These are phyloP conservation scores for Coemansia sp. DNA, from an alignment of 371 early-diverging fungal species.

Conservation along the genomic window DNA sequence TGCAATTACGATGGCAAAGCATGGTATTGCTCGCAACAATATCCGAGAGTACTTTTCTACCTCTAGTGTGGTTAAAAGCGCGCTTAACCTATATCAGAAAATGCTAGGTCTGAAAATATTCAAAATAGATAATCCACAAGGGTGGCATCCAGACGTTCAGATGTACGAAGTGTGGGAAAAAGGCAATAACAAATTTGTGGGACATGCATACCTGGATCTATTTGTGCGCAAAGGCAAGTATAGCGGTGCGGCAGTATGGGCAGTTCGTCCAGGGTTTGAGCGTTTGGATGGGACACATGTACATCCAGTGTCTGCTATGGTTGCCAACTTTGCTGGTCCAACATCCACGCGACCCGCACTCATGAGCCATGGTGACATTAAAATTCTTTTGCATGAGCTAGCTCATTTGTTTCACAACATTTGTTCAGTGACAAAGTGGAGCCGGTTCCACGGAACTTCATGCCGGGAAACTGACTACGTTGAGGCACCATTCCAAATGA, in stretches of 20 bases:
- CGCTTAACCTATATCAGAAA: background rate
- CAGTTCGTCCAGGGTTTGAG: constrained; percentile 58
- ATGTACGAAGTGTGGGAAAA: constrained; percentile 61
- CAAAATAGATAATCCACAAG: background rate
- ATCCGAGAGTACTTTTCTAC: constrained; percentile 64
- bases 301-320: constrained; percentile 66
- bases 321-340: constrained; percentile 63
- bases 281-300: constrained; percentile 32
- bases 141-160: constrained; percentile 59
- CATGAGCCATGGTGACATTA: constrained; percentile 72
- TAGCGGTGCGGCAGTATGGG: constrained; percentile 57
- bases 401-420: constrained; percentile 79
- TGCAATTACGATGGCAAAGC: constrained; percentile 59
- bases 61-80: background rate
- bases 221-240: constrained; percentile 68
- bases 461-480: constrained; percentile 73
- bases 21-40: constrained; percentile 64
- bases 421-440: constrained; percentile 62
- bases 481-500: constrained; percentile 54
- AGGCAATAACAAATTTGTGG: constrained; percentile 51
- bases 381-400: constrained; percentile 66
- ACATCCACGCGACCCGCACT: constrained; percentile 64
- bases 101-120: background rate
- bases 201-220: constrained; percentile 69
- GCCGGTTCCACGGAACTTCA: constrained; percentile 56